Evolutionary conservation across 306 rosid species (phyloP), one percentile per base, ranked within the genome.

Genomic region (Dalbergia cultrata): DNA sequence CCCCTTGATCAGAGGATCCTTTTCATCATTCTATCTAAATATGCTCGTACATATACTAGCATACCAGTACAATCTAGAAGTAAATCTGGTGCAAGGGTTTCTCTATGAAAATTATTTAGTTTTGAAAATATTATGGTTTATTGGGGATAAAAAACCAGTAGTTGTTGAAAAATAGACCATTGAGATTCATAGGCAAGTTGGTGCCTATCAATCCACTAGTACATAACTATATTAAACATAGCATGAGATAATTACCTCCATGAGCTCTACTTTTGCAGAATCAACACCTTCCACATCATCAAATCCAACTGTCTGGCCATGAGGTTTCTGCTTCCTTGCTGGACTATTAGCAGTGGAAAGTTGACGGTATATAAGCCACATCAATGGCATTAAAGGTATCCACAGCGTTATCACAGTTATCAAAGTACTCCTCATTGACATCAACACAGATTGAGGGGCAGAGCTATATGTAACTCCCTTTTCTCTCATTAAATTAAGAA

Each of bases 261-360:
- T 81, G 74, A 95, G 97, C 84, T 95, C 99, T 68, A 89, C 86
- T 87, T 95, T 95, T 11, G 98, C 98, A 71, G 89, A 80, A 88
- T 95, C 97, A 65, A 95, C 99, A 61, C 99, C 99, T 85, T 95
- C 96, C 19, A 95, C 99, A 34, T 95, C 99, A 65, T 93, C 98
- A 64, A 95, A 95, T 18, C 98, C 98, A 78, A 93, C 90, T 47
- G 83, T 80, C 79, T 88, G 96, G 53, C 84, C 80, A 60, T 90
- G 80, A 4, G 91, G 92, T 76, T 74, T 82, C 75, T 81, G 91
- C 93, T 91, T 95, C 88, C 61, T 93, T 18, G 96, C 98, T 16
- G 98, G 92, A 88, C 94, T 95, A 86, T 87, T 91, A 44, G 94
- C 91, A 26, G 94, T 93, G 82, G 97, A 91, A 76, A 95, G 96